Conservation (phyloP, 345 rosid genomes). For the Euphorbia peplus region DNA sequence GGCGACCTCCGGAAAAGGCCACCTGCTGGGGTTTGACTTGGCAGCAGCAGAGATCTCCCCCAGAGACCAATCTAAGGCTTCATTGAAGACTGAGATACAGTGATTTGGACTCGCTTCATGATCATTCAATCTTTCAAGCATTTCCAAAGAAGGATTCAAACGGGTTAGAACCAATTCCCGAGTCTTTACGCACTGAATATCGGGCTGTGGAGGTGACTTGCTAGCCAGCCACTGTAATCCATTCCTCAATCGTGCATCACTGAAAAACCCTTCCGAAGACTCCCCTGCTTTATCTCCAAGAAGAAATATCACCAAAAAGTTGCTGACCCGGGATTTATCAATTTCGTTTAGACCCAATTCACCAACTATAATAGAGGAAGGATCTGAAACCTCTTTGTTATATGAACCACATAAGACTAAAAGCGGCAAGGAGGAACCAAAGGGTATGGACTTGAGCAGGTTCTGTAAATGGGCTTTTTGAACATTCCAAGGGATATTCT, state of each 20-base stretch:
- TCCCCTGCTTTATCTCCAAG: constrained; percentile 38
- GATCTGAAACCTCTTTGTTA: constrained; percentile 37
- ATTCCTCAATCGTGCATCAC: constrained; percentile 57
- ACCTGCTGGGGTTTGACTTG: constrained; percentile 47
- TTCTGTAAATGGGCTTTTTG: constrained; percentile 60
- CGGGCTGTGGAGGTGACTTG: constrained; percentile 68
- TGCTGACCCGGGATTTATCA: constrained; percentile 58
- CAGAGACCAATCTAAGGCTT: constrained; percentile 57
- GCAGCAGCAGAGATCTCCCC: constrained; percentile 58
- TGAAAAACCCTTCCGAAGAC: constrained; percentile 54
- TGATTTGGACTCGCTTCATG: constrained; percentile 53
- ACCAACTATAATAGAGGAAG: constrained; percentile 34
- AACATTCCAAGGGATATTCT: constrained; percentile 54
- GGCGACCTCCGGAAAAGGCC: constrained; percentile 84
- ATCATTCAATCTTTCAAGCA: constrained; percentile 42
- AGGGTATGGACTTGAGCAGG: constrained; percentile 55
- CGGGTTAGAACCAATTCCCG: constrained; percentile 57
- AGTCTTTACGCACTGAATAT: constrained; percentile 43
- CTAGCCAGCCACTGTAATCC: constrained; percentile 87
- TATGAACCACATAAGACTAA: constrained; percentile 55
- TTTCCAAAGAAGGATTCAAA: constrained; percentile 47
- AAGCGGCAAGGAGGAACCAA: constrained; percentile 74
- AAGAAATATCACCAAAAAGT: constrained; percentile 56
- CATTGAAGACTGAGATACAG: constrained; percentile 75
- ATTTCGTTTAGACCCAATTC: constrained; percentile 61